These are phyloP conservation scores for Trametes polyzona DNA, from an alignment of 1,284 basidiomycete species.

Conservation along the genomic window DNA sequence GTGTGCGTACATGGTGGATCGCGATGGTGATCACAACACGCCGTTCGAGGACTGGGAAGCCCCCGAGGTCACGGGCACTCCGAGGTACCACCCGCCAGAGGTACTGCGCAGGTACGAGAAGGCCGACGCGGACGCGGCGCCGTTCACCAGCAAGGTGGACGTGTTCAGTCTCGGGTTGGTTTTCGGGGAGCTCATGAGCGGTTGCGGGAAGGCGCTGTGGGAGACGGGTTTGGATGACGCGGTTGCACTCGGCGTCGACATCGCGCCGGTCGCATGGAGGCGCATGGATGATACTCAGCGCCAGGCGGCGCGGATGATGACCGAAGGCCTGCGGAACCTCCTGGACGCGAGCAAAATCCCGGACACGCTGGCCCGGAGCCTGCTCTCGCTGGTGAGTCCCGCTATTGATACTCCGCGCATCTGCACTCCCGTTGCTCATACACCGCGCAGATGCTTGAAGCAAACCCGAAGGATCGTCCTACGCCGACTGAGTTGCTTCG, in stretches of 20 bases:
- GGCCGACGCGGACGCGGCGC: background rate
- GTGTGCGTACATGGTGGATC: conserved; percentile 32
- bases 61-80: conserved; percentile 27
- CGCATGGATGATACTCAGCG: background rate
- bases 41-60: conserved; percentile 3
- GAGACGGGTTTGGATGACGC: background rate
- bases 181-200: conserved; percentile 25
- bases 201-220: conserved; percentile 3
- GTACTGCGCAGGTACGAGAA: conserved; percentile 6
- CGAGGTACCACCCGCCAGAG: conserved; percentile 31
- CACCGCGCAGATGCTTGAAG: background rate
- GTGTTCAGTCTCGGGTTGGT: conserved; percentile 30
- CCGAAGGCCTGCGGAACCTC: background rate
- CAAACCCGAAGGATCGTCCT: background rate
- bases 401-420: background rate
- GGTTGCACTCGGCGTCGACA: background rate
- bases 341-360: background rate
- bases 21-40: background rate
- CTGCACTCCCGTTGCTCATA: background rate
- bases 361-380: background rate
- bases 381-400: background rate
- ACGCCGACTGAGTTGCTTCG: background rate
- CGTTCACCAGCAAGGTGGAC: conserved; percentile 25
- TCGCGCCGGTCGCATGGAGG: conserved; percentile 2
- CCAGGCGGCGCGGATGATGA: conserved; percentile 8